phyloP scores from a whole-genome alignment of 805 yeast species.

The Henningerozyma blattae region DNA sequence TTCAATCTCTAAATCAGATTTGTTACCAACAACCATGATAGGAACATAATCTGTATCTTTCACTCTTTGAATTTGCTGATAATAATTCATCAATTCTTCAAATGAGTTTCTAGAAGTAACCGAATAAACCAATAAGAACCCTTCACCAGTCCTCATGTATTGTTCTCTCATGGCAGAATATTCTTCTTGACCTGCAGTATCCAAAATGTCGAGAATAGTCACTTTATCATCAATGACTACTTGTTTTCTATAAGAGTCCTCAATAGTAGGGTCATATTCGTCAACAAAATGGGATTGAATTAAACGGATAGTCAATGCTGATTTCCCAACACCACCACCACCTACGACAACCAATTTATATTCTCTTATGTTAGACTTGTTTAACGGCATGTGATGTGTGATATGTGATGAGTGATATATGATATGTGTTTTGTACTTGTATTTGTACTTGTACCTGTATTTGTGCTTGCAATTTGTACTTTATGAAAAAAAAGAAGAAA shows the following conservation, averaged over 20 bases:
- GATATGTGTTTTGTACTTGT: no score
- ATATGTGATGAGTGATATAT: no score
- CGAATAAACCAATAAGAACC: constrained; percentile 79
- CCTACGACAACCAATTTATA: constrained; percentile 94
- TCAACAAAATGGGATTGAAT: constrained; percentile 93
- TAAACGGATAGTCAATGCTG: constrained; percentile 89
- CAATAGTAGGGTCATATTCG: constrained; percentile 97
- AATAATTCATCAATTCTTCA: constrained; percentile 72
- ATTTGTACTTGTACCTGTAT: no score
- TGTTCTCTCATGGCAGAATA: constrained; percentile 89
- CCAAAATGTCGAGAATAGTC: constrained; percentile 75
- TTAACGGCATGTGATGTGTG: constrained; percentile 9
- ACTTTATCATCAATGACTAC: constrained; percentile 73
- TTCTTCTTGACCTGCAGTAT: constrained; percentile 98
- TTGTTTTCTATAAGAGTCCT: constrained; percentile 81
- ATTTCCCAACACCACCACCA: constrained; percentile 98
- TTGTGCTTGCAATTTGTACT: no score
- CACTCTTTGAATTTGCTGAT: constrained; percentile 67
- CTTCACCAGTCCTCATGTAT: constrained; percentile 94
- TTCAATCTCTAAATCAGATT: constrained; percentile 61
- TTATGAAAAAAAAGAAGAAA: no score
- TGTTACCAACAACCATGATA: constrained; percentile 67
- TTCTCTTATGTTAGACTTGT: constrained; percentile 43
- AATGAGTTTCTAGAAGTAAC: constrained; percentile 78
- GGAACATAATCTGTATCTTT: constrained; percentile 72